Base-by-base conservation (phyloP, 345 rosid species). In the Nasturtium officinale region DNA sequence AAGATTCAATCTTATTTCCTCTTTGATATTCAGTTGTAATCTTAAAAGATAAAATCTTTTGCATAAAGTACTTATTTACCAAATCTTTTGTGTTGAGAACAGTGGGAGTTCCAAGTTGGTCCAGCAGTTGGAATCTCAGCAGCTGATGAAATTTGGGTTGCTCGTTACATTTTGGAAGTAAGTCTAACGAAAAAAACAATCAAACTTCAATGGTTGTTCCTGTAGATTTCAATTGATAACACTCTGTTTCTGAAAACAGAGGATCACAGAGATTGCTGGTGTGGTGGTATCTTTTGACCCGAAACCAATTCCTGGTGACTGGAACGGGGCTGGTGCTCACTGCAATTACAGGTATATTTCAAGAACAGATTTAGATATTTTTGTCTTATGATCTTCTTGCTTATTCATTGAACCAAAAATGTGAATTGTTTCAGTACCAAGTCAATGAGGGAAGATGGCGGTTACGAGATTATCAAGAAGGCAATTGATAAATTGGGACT, bases 261-360 rank as follows among this genome's bases (percentile, higher is more conserved):
- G 98, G 87, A 87, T 93, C 51, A 86, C 98, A 6, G 98, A 93
- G 87, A 74, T 93, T 79, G 97, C 97, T 68, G 96, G 89, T 60
- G 96, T 89, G 15, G 88, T 89, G 2, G 82, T 90, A 29, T 85
- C 96, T 38, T 89, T 93, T 9, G 96, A 93, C 72, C 98, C 97
- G 48, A 89, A 93, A 79, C 98, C 98, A 0, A 87, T 90, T 70
- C 84, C 89, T 78, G 98, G 97, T 18, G 97, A 93, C 54, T 93
- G 97, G 98, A 90, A 90, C 33, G 98, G 97, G n/a, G 96, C 98
- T 43, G 98, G 97, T 26, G 96, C 98, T 9, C 98, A 93, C 74
- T 83, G 90, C 48, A 93, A 93, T 43, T 93, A 85, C 83, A 92
- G 98, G 98, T 90, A 78, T 20, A 13, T 65, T 23, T 55, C 58